Evolutionary conservation across 139 green algal species (phyloP).

Genomic region (Tetradesmus obliquus): DNA sequence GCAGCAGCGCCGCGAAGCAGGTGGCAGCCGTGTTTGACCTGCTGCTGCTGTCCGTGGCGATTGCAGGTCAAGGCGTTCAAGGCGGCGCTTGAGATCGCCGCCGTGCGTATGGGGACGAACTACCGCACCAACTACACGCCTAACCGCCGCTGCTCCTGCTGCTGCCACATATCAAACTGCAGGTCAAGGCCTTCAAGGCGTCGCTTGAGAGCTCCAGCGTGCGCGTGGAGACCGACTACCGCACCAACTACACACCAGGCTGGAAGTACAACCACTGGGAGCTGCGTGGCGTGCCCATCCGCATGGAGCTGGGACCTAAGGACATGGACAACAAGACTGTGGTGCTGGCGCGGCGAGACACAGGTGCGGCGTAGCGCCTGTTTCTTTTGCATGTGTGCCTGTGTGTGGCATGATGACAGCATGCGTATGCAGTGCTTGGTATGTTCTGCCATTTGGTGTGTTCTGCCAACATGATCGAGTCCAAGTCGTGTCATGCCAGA

Average conservation of each 20-base stretch:
- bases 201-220: conserved; percentile 59
- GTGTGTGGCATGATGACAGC: not conserved
- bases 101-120: conserved; percentile 86
- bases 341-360: conserved; percentile 93
- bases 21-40: conserved; percentile 66
- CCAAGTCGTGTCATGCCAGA: not conserved
- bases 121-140: conserved; percentile 96
- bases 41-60: not conserved
- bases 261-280: conserved; percentile 99
- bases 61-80: conserved; percentile 47
- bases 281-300: conserved; percentile 94
- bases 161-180: not conserved
- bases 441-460: not conserved
- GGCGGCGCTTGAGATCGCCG: conserved; percentile 41
- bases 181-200: conserved; percentile 49
- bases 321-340: conserved; percentile 90
- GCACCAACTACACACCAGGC: conserved; percentile 95
- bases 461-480: not conserved
- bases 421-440: too few species aligned
- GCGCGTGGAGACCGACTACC: conserved; percentile 80
- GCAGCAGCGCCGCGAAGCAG: conserved; percentile 66
- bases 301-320: conserved; percentile 94
- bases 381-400: not conserved
- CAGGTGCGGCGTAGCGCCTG: conserved; percentile 54
- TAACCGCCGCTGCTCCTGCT: not conserved